phyloP scores from a whole-genome alignment of 1,284 basidiomycete genomes.

The Cryptococcus sp. region DNA sequence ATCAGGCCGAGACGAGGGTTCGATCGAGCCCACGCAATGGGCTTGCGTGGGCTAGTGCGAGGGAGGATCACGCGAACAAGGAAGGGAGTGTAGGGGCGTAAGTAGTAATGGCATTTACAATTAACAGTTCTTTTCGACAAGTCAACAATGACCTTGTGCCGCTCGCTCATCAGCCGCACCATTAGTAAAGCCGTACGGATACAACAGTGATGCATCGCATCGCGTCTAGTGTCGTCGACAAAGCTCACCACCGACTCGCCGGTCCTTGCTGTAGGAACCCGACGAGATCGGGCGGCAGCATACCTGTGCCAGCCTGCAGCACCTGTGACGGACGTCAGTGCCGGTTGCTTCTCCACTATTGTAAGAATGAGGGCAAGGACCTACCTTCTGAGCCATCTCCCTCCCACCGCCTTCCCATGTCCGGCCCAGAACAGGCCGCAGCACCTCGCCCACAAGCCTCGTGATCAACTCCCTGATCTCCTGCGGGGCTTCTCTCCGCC shows the following conservation, averaged over 20 bases:
- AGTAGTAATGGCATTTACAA: not conserved
- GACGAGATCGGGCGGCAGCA: slow-evolving; percentile 34
- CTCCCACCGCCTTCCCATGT: slow-evolving; percentile 89
- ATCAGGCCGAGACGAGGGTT: slow-evolving; percentile 13
- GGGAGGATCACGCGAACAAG: not conserved
- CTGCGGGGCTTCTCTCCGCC: slow-evolving; percentile 72
- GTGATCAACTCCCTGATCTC: slow-evolving; percentile 62
- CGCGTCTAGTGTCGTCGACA: not conserved
- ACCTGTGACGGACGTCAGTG: slow-evolving; percentile 16
- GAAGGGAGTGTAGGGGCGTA: not conserved
- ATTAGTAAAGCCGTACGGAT: not conserved
- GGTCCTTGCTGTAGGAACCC: slow-evolving; percentile 35
- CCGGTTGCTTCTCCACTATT: too few relatives aligned
- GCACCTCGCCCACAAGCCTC: slow-evolving; percentile 63
- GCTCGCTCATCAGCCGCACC: not conserved
- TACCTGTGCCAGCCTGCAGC: slow-evolving; percentile 16
- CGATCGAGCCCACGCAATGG: not conserved
- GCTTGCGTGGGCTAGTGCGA: too few relatives aligned
- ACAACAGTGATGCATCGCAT: slow-evolving; percentile 1
- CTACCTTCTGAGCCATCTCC: slow-evolving; percentile 66
- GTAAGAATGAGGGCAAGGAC: slow-evolving; percentile 11
- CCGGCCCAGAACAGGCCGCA: slow-evolving; percentile 69
- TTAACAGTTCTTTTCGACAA: slow-evolving; percentile 3
- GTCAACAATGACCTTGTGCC: not conserved
- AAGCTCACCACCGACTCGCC: slow-evolving; percentile 11